Base-by-base conservation (phyloP, 768 basidiomycete genomes). In the Scleroderma citrinum region DNA sequence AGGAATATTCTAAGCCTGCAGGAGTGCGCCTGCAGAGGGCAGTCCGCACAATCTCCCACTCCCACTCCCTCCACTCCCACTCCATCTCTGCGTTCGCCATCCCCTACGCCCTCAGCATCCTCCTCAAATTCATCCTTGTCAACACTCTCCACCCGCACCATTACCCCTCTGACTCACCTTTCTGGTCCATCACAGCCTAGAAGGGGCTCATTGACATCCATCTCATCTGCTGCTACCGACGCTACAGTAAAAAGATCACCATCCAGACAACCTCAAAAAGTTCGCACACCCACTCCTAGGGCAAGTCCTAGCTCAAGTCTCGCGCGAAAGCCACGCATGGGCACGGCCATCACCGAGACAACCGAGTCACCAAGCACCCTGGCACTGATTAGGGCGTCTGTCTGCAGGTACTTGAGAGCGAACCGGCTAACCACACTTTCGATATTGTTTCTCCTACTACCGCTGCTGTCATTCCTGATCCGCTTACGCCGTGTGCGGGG, bases 71-170 rank as follows among this genome's bases (percentile, higher is more conserved):
- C 26, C 26, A 29, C 26, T 29, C 49, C 68, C 23, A 23, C 63
- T 31, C 38, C 65, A 16, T 53, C 59, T 19, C 52, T 68, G 49
- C 60, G 65, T 44, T 59, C 73, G 14, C 63, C 73, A 40, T 72
- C 77, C 2, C 82, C 76, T 23, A 67, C 77, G 13, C 75, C 78
- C 2, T 81, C 83, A 1, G 70, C 80, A 3, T 75, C 79, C 0
- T 80, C 81, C 0, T 85, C 85, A 0, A 62, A 58, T 0, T 84
- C 87, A 0, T 84, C 85, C 3, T 69, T 83, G 26, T 87, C 86
- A 0, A 86, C 84, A 7, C 74, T 77, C 3, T 88, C 86, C 0
- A 86, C 82, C 21, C 83, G 82, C 54, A 89, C 87, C 4, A 74
- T 81, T 2, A 81, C 85, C 19, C 86, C 85, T 39, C 49, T 52